Base-by-base conservation (phyloP, 441 rosid genomes). In the Syzygium malaccense region DNA sequence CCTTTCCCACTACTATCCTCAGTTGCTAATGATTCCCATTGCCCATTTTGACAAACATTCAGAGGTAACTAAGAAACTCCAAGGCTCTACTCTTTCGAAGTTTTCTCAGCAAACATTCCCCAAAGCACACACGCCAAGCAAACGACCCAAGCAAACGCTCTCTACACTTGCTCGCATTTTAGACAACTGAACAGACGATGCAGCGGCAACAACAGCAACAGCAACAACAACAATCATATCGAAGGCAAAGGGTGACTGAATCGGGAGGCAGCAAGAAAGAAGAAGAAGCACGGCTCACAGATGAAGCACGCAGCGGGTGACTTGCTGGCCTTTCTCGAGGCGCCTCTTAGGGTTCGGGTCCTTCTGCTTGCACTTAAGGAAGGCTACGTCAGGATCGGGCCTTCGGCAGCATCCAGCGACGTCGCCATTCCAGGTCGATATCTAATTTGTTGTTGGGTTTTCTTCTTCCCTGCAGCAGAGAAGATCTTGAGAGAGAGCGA, bases 271-370 rank as follows among this genome's bases (percentile, higher is more conserved):
- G 10, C 32, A 26, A 84, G n/a, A 64, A 8, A 19, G n/a, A 53
- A 45, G 48, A 1, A n/a, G 64, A 48, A 84, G 14, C 1, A 89
- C 10, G 48, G 88, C 98, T 91, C 92, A 98, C 99, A 96, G 83
- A 90, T 96, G 94, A 88, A 98, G 96, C 87, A 96, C 98, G 88
- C 99, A 97, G 90, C 97, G 97, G 88, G 99, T 98, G 91, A 96
- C 99, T 90, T 96, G 94, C 57, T 94, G 95, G 83, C 99, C 99
- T 88, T 97, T 95, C 25, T 97, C 99, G 53, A 98, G 99, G 89
- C 99, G 96, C 84, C 96, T 97, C 96, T 98, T 99, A 0, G 99
- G 99, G 89, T 97, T 98, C 2, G 98, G 98, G 89, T 98, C 98
- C 89, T 95, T 94, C 96, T 96, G 94, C 95, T 98, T 98, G 93